Base-by-base conservation (phyloP, 257 asterid genomes). In the Osmanthus fragrans region DNA sequence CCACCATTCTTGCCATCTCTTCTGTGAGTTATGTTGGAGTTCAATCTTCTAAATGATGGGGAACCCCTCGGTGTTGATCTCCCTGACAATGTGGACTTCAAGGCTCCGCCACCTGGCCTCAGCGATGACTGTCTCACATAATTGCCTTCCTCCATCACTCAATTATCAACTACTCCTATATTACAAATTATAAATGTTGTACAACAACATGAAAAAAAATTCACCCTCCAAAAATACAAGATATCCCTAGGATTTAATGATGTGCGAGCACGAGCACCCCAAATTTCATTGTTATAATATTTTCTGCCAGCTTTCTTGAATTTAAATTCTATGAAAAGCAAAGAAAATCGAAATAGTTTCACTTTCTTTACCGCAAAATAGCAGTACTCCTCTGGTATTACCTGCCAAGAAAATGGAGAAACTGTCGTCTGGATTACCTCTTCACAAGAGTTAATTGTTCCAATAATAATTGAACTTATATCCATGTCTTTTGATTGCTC, bases 41-140 rank as follows among this genome's bases (percentile, higher is more conserved):
- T 85, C 58, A 87, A 73, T 81, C 97, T 87, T 83, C 94, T 83
- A 45, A 86, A 90, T 7, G 97, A 86, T 79, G 98, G 98, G 37
- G 98, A 93, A 73, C 97, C 97, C 82, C 92, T 88, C 19, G 97
- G 96, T 4, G 90, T 80, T 15, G 97, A 88, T 79, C 89, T 92
- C 69, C 98, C 97, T 0, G 96, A 89, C 16, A 93, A 90, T 19
- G 91, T 82, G 18, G 97, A 89, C 84, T 88, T 91, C 58, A 83
- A 77, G 5, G 84, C 83, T 30, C 80, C 74, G 67, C 87, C 88
- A 54, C 81, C 80, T 36, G 96, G 86, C 85, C 97, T 89, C 80
- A 90, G 85, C 3, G 96, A 89, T 0, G 96, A 93, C 4, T 79
- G 78, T 85, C 97, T 85, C 36, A 83, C 76, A 70, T 80, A 66